Evolutionary conservation across 1,139 yeast genomes (phyloP).

Genomic region (Zygosaccharomyces pseudobailii): DNA sequence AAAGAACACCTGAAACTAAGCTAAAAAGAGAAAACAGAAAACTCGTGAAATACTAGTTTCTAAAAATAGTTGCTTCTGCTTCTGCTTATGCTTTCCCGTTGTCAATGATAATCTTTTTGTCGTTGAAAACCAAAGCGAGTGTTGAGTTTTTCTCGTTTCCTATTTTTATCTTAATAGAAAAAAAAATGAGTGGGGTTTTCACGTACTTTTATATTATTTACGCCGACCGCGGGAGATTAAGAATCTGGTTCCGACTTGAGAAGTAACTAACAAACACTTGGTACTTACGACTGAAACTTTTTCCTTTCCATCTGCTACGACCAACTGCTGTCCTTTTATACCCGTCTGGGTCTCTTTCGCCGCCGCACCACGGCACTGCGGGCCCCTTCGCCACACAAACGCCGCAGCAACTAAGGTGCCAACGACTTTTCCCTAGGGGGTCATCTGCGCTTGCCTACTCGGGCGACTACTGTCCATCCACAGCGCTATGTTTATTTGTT

Average conservation of each 20-base stretch:
- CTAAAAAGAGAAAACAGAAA: too few relatives aligned
- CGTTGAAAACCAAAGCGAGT: background rate
- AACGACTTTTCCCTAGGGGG: background rate
- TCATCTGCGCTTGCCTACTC: background rate
- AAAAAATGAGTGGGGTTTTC: background rate
- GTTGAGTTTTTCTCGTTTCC: background rate
- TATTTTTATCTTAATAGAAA: background rate
- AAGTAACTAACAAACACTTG: background rate
- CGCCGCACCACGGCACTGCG: background rate
- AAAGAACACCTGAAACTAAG: background rate
- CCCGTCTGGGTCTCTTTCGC: background rate
- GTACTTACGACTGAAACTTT: background rate
- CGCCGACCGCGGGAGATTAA: background rate
- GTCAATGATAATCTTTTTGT: too few relatives aligned
- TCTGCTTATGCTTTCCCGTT: too few relatives aligned
- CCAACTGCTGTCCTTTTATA: background rate
- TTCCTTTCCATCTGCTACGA: background rate
- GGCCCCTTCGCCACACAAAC: background rate
- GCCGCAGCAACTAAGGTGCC: background rate
- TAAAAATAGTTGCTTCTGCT: too few relatives aligned
- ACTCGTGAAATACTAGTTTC: too few relatives aligned
- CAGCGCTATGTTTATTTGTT: background rate
- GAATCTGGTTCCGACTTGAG: background rate
- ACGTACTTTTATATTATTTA: background rate
- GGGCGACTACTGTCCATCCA: background rate